Percentiles rank a stretch among this genome's conserved stretches.
These are phyloP conservation scores for Taiozyma sp. DNA, from an alignment of 1,139 yeast genomes.

Conservation along the genomic window DNA sequence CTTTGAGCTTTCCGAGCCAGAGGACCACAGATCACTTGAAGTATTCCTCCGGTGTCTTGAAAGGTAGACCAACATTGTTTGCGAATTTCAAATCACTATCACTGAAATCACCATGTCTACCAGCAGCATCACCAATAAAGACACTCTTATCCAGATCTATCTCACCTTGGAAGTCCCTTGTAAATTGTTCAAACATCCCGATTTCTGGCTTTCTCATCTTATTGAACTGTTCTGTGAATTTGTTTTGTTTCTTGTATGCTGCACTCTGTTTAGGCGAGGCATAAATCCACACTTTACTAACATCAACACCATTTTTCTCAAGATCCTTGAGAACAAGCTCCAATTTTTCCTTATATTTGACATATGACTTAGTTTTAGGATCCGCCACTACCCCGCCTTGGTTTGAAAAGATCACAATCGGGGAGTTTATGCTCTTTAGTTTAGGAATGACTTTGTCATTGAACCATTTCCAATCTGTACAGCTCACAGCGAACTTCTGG, in stretches of 20 bases:
- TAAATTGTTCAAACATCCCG: conserved; percentile 65
- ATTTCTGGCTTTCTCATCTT: conserved; percentile 65
- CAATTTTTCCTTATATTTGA: conserved; percentile 42
- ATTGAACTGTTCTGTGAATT: conserved; percentile 29
- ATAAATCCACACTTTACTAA: conserved; percentile 46
- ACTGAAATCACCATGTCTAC: conserved; percentile 70
- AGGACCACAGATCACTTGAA: conserved; percentile 4
- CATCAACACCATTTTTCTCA: conserved; percentile 18
- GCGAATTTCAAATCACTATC: conserved; percentile 77
- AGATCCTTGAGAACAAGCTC: conserved; percentile 31
- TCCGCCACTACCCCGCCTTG: conserved; percentile 48
- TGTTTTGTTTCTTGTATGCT: conserved; percentile 26
- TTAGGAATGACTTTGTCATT: conserved; percentile 29
- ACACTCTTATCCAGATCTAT: conserved; percentile 45
- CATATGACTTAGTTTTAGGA: conserved; percentile 46
- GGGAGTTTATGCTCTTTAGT: conserved; percentile 25
- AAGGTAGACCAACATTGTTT: conserved; percentile 42
- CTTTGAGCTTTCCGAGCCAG: too few species aligned
- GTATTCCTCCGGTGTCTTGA: conserved; percentile 59
- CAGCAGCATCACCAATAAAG: conserved; percentile 97
- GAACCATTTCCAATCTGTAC: conserved; percentile 71
- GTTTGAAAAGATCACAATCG: conserved; percentile 74
- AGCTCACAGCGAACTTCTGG: conserved; percentile 45
- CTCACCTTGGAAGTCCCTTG: conserved; percentile 27
- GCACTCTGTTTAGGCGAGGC: conserved; percentile 58